Evolutionary conservation across 345 rosid genomes (phyloP), one percentile per base, ranked within the genome.

Genomic region (Nephelium lappaceum): DNA sequence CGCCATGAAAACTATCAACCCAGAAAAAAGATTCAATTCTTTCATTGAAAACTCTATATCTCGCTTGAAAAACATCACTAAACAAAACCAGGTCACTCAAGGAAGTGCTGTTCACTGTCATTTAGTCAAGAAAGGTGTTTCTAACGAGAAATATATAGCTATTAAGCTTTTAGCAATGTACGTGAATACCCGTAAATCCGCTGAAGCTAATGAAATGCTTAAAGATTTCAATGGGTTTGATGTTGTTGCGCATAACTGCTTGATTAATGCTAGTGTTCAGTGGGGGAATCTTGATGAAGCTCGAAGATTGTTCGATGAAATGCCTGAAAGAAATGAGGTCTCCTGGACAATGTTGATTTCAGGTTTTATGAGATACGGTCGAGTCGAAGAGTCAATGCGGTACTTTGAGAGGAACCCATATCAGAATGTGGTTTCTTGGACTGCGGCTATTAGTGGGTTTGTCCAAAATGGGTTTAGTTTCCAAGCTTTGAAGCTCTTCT

Each of bases 261-360:
- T 88, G 84, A 83, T 90, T 1, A 82, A 47, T 11, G 81, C 88
- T 0, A 45, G 69, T 68, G 7, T 82, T 8, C 80, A 73, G 68
- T 71, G 87, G 87, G 94, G 91, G 64, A 79, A 87, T 16, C 75
- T 90, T 16, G 79, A 80, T 3, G 72, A 80, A 76, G 93, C 93
- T 57, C 90, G 70, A 11, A 67, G 57, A 42, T 23, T 90, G 84
- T 88, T 88, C 76, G 90, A 88, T 24, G 89, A 85, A 88, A 90
- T 90, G 93, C 91, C 90, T 8, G 82, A 84, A 24, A 88, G 88
- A 69, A 88, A 88, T 27, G 91, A 83, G 69, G 82, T 88, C 24
- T 81, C 91, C 0, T 90, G 93, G 93, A 88, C 91, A 0, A 69
- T 84, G 16, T 51, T 90, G 82, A 84, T 90, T 78, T 87, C 89